Base-by-base conservation (phyloP, 1,284 basidiomycete species). In the Marasmius oreades region DNA sequence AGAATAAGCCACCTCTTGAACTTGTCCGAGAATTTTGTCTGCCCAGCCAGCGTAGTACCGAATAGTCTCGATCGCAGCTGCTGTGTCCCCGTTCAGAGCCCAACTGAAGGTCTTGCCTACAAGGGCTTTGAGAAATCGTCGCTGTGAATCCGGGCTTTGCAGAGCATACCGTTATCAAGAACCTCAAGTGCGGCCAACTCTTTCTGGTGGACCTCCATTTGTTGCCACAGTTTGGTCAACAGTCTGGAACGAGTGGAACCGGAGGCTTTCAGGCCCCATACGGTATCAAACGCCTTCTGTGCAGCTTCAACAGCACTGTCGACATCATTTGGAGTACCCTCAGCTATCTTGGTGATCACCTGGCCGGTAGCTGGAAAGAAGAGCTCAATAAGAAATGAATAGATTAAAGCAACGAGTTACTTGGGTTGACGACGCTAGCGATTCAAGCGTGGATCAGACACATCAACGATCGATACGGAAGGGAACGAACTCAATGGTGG, bases 231-330 rank as follows among this genome's bases (percentile, higher is more conserved):
- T 69, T 86, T 86, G 66, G 73, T 72, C 44, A 89, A 69, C 23
- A 86, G 71, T 63, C 77, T 77, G 56, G 86, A 86, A 57, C 92
- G 86, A 62, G 78, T 70, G 55, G 70, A 63, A 36, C 86, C 88
- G 34, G 86, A 77, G 28, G 68, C 63, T 56, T 81, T 77, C 52
- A 81, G 72, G 43, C 90, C 90, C 89, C 88, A 92, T 18, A 72
- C 67, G 45, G 77, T 83, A 57, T 88, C 78, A 73, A 79, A 91
- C 2, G 91, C 67, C 59, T 82, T 81, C 59, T 83, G 80, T 6
- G 93, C 93, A 34, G 82, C 88, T 14, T 75, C 73, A 62, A 92
- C 86, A 33, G 91, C 91, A 55, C 70, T 57, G 65, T 94, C 86
- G 63, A 93, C 81, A 66, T 93, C 91, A 63, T 80, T 78, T 24